Conservation (phyloP, 345 rosid species). For the Lepidium aucheri region DNA sequence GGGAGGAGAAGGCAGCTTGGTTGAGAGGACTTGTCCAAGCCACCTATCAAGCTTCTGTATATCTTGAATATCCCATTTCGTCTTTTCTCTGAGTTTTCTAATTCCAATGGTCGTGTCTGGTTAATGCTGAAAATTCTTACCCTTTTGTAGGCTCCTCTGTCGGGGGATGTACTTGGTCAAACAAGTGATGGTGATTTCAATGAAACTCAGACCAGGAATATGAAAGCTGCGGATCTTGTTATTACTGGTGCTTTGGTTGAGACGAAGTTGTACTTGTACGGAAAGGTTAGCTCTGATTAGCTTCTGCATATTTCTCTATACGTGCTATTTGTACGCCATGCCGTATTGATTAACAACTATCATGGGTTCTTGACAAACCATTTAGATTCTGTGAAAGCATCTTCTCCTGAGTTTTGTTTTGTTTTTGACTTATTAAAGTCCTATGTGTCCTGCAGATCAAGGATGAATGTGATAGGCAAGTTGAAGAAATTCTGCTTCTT, state of each 20-base stretch:
- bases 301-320: conserved; percentile 7
- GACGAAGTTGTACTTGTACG: conserved; percentile 69
- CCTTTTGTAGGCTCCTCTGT: conserved; percentile 56
- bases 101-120: conserved; percentile 9
- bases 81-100: conserved; percentile 6
- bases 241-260: conserved; percentile 73
- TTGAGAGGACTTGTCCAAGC: conserved; percentile 80
- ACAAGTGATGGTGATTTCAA: conserved; percentile 30
- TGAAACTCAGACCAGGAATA: conserved; percentile 37
- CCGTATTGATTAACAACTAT: background rate
- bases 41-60: conserved; percentile 95
- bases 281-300: conserved; percentile 48
- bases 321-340: background rate
- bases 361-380: background rate
- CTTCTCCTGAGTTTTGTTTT: background rate
- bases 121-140: background rate
- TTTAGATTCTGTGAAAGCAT: conserved; percentile 9
- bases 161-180: conserved; percentile 58
- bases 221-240: conserved; percentile 70
- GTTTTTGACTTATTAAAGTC: background rate
- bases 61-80: background rate
- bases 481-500: conserved; percentile 62
- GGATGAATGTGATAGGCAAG: conserved; percentile 34
- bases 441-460: conserved; percentile 40
- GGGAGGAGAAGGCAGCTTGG: conserved; percentile 77